phyloP scores from a whole-genome alignment of 2,329 filamentous ascomycete species.

The Endoconidiophora laricicola region DNA sequence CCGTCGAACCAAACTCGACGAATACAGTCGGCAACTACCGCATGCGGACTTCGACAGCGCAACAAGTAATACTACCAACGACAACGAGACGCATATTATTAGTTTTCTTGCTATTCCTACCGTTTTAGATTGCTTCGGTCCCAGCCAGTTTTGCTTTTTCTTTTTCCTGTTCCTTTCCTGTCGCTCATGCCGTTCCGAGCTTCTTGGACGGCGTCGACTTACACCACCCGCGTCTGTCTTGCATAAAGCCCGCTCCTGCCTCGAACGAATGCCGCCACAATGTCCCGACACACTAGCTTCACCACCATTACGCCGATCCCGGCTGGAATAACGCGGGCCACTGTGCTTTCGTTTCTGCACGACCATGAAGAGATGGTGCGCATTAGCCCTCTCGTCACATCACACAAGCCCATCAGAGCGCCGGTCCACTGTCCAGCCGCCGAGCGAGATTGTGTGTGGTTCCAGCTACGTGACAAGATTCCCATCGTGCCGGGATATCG shows the following conservation, averaged over 20 bases:
- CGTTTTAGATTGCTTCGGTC: no score
- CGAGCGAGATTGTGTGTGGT: conserved; percentile 57
- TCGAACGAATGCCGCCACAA: conserved; percentile 21
- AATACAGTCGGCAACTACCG: no score
- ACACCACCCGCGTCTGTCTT: neutral
- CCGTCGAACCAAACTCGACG: no score
- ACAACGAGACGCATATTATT: no score
- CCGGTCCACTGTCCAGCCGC: conserved; percentile 51
- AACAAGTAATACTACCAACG: neutral
- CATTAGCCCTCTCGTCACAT: conserved; percentile 66
- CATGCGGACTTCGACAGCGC: no score
- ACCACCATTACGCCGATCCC: conserved; percentile 70
- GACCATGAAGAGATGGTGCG: conserved; percentile 73
- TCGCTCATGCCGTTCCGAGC: neutral
- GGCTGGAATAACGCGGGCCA: conserved; percentile 44
- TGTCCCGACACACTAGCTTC: conserved; percentile 56
- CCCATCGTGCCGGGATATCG: conserved; percentile 51
- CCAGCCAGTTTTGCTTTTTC: neutral
- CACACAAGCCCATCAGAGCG: conserved; percentile 49
- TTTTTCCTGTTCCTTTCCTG: neutral
- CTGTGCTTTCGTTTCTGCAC: conserved; percentile 61
- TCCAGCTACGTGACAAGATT: conserved; percentile 61
- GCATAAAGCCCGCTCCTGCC: neutral
- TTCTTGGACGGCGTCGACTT: neutral
- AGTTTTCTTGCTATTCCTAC: no score